phyloP scores from a whole-genome alignment of 345 rosid species.

The Geranium brycei region DNA sequence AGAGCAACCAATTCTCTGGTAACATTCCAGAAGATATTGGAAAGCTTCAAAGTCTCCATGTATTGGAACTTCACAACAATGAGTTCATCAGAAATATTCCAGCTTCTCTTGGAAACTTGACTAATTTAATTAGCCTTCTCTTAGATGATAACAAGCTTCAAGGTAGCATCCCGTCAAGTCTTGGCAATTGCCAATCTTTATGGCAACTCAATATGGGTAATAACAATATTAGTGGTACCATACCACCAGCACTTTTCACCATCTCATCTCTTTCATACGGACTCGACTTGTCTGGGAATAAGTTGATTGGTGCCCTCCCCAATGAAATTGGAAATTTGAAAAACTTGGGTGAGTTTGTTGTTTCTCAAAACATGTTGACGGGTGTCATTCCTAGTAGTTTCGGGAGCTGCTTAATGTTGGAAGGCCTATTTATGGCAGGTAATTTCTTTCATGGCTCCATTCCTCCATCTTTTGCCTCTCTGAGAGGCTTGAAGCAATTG shows the following conservation, averaged over 20 bases:
- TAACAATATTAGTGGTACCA: conserved; percentile 6
- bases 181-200: background rate
- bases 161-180: conserved; percentile 5
- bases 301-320: conserved; percentile 9
- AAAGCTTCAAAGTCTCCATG: conserved; percentile 1
- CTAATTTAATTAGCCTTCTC: background rate
- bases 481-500: conserved; percentile 13
- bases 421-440: conserved; percentile 1
- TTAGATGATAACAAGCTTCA: background rate
- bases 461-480: conserved; percentile 8
- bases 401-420: conserved; percentile 9
- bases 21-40: conserved; percentile 3
- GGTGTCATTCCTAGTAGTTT: conserved; percentile 21
- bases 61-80: background rate
- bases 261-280: background rate
- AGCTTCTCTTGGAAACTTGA: conserved; percentile 4
- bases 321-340: conserved; percentile 12
- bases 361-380: conserved; percentile 16
- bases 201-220: conserved; percentile 2
- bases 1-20: background rate
- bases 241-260: background rate
- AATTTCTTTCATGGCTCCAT: conserved; percentile 15
- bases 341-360: background rate
- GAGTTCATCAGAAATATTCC: conserved; percentile 6
- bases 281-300: background rate